Conservation (phyloP, 768 basidiomycete species). For the Lentinula boryana region DNA sequence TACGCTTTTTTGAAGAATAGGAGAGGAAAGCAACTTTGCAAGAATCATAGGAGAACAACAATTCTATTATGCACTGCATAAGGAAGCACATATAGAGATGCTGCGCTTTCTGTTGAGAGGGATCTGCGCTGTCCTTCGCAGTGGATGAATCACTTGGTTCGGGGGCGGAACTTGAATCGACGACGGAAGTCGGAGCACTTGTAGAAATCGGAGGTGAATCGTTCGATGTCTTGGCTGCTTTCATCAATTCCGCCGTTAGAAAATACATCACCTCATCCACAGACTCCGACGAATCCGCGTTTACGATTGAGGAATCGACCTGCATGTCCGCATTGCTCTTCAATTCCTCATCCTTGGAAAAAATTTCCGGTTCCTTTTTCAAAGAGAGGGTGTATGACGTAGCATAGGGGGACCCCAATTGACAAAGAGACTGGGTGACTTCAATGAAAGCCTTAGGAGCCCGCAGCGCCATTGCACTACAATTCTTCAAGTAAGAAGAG, state of each 20-base stretch:
- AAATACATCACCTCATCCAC: conserved; percentile 62
- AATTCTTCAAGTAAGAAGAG: conserved; percentile 65
- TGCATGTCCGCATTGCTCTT: conserved; percentile 48
- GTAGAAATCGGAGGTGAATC: conserved; percentile 19
- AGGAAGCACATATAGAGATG: conserved; percentile 71
- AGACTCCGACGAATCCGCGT: conserved; percentile 29
- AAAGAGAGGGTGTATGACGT: conserved; percentile 52
- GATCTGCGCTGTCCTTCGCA: conserved; percentile 8
- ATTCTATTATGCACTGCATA: conserved; percentile 88
- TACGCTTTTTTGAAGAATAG: conserved; percentile 63
- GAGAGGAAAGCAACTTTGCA: conserved; percentile 89
- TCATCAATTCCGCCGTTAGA: conserved; percentile 67
- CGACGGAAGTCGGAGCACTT: background rate
- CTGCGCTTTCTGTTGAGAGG: conserved; percentile 25
- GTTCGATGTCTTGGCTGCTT: conserved; percentile 42
- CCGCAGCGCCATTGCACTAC: conserved; percentile 75
- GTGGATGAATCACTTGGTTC: conserved; percentile 8
- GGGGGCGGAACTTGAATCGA: conserved; percentile 5
- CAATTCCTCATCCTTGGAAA: conserved; percentile 14
- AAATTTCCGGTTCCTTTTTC: conserved; percentile 31
- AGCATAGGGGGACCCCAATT: conserved; percentile 62
- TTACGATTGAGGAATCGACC: conserved; percentile 32
- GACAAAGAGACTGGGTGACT: conserved; percentile 63
- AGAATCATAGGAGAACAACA: conserved; percentile 86
- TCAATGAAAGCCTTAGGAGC: conserved; percentile 74